A percentile compares a stretch with the other conserved stretches of the same genome.
Conservation (phyloP, 2,329 filamentous ascomycete species). For the Penicillium sclerotiorum region DNA sequence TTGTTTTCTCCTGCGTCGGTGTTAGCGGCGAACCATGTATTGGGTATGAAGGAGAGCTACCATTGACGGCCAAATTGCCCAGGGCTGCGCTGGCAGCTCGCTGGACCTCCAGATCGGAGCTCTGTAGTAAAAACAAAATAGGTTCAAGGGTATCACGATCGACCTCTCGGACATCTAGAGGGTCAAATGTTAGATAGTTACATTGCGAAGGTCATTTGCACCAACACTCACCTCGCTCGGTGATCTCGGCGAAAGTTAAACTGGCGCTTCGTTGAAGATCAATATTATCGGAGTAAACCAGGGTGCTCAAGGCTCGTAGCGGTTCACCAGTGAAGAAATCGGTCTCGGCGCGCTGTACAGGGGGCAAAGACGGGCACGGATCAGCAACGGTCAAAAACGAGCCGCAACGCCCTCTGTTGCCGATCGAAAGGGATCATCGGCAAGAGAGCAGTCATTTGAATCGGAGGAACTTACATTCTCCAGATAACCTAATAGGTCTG, state of each 20-base stretch:
- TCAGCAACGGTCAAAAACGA: neutral
- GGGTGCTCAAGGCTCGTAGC: constrained; percentile 86
- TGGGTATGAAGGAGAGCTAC: constrained; percentile 51
- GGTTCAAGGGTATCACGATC: constrained; percentile 93
- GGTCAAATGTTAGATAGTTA: constrained; percentile 18
- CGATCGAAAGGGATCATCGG: neutral
- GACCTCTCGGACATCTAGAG: constrained; percentile 89
- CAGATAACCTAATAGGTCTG: constrained; percentile 90
- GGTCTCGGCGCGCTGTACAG: constrained; percentile 79
- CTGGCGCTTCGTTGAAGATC: constrained; percentile 96
- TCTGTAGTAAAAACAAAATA: constrained; percentile 92
- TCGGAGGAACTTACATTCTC: constrained; percentile 72
- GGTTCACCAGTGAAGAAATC: constrained; percentile 98
- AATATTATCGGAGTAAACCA: constrained; percentile 98
- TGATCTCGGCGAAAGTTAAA: constrained; percentile 98
- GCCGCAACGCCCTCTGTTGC: neutral
- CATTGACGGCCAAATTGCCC: constrained; percentile 95
- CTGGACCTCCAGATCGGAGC: constrained; percentile 95
- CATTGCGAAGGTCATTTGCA: constrained; percentile 4
- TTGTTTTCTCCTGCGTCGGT: constrained; percentile 85
- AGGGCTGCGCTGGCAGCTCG: constrained; percentile 92
- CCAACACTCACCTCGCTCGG: constrained; percentile 76
- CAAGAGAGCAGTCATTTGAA: too few relatives aligned
- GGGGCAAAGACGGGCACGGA: constrained; percentile 23
- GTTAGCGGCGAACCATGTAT: constrained; percentile 13